Base-by-base conservation (phyloP, 179 eudicot genomes). In the Pouteria campechiana region DNA sequence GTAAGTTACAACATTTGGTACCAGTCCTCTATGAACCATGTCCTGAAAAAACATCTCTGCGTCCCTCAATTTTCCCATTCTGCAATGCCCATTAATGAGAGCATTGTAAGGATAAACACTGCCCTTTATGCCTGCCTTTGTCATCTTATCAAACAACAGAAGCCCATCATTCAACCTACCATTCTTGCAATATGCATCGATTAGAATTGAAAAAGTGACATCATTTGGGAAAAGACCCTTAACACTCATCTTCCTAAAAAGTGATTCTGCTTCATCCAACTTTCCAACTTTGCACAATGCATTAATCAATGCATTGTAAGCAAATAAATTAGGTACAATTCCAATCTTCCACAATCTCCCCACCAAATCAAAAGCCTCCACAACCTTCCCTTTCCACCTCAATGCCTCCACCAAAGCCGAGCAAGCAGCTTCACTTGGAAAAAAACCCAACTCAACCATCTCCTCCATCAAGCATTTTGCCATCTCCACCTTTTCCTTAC, bases 1-100 rank as follows among this genome's bases (percentile, higher is more conserved):
- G 53, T 83, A 86, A 6, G 93, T 83, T 19, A 83, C 81, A 37
- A 76, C 81, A 33, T 63, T 74, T n/a, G 89, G 96, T 10, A 33
- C 44, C 54, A 83, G 22, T 41, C 83, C 76, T 64, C 57, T 67
- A 43, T 45, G 52, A 50, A 69, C 60, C 93, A 83, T 64, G 35
- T 79, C 76, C 3, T 40, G 38, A 41, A 79, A 46, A 22, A 83
- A 65, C 33, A 20, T 49, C 52, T 67, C 65, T 3, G 89, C 96
- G 5, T 42, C 46, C 24, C 37, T 33, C 49, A 76, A 32, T 29
- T 76, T 76, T 32, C 89, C 86, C 16, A 47, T 44, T 64, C 68
- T 83, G 56, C 89, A 82, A 37, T 76, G 76, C 43, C 83, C 86
- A 38, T 57, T 57, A 25, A 86, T 76, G 45, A 86, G 49, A 38